Base-by-base conservation (phyloP, 371 early-diverging fungal species). In the Apophysomyces variabilis region DNA sequence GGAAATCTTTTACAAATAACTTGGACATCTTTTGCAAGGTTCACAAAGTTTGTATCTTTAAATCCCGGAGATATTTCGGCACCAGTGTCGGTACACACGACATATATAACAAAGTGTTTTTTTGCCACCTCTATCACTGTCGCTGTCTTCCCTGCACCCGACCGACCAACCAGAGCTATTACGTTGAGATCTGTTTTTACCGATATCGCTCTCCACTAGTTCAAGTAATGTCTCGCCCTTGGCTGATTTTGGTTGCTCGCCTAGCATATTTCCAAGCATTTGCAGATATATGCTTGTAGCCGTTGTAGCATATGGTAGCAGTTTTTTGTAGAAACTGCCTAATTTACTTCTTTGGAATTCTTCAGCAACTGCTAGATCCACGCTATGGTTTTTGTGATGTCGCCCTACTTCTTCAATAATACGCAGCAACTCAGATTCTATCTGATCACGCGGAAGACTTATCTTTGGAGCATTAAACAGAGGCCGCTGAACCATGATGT, bases 121-220 rank as follows among this genome's bases (percentile, higher is more conserved):
- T 26, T 68, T 35, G 66, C 66, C 12, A 68, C 61, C 16, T 72
- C 61, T 1, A 72, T 36, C 7, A 72, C 62, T 0, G 69, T 68
- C 13, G 73, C 66, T 13, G 66, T 72, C 64, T 68, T 72, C 46
- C 73, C 69, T 39, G 68, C 65, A 1, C 67, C 73, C 5, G 64
- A 63, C 8, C 54, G 68, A 7, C 62, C 68, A 36, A 68, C 66
- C 66, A 72, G 57, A 4, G 72, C 64, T 16, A 68, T 66, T 32
- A 68, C 61, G 37, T 60, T 39, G n/a, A 45, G 46, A 47, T 60
- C 57, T 26, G 14, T 39, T 12, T 39, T 26, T 32, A 16, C 16
- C 46, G 1, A 50, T 7, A 2, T 50, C 54, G 5, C 9, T 1
- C 54, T 50, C 21, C 11, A 32, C 21, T 3, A 50, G 4, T 1